phyloP scores from a whole-genome alignment of 805 yeast species.

The Starmerella scarabaei region DNA sequence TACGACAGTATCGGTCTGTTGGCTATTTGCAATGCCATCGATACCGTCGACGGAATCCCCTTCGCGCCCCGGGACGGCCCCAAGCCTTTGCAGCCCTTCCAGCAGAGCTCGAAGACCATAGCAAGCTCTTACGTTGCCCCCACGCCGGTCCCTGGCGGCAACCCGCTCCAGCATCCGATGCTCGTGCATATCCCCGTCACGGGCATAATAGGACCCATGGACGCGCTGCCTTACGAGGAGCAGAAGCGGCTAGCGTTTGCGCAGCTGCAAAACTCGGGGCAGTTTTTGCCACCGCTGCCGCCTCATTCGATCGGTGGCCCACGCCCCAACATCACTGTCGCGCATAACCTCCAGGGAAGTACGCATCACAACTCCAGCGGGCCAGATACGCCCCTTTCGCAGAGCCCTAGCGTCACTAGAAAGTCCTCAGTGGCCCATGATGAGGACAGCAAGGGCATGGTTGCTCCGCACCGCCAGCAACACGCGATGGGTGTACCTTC shows the following conservation, averaged over 20 bases:
- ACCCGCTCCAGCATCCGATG: slow-evolving; percentile 18
- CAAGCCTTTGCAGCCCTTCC: slow-evolving; percentile 5
- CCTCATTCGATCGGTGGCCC: slow-evolving; percentile 16
- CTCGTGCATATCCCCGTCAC: slow-evolving; percentile 21
- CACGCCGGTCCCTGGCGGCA: not conserved
- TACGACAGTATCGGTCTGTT: slow-evolving; percentile 31
- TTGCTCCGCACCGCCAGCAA: not conserved
- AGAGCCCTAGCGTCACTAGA: not conserved
- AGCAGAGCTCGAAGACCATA: not conserved
- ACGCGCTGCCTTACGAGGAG: slow-evolving; percentile 19
- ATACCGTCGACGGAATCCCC: slow-evolving; percentile 27
- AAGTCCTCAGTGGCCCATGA: not conserved
- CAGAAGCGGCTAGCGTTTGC: slow-evolving; percentile 18
- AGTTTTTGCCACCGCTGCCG: slow-evolving; percentile 13
- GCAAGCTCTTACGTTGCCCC: not conserved
- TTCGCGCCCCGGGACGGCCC: slow-evolving; percentile 19
- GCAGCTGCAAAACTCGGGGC: slow-evolving; percentile 18
- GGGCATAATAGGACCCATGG: slow-evolving; percentile 17
- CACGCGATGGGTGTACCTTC: not conserved
- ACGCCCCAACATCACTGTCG: slow-evolving; percentile 14
- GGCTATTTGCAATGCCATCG: slow-evolving; percentile 32
- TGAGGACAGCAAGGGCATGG: not conserved
- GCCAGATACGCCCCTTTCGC: slow-evolving; percentile 1
- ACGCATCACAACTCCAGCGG: not conserved
- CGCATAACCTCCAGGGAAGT: slow-evolving; percentile 14